These are phyloP conservation scores for Amanita exitialis DNA, from an alignment of 768 basidiomycete genomes.

Conservation along the genomic window DNA sequence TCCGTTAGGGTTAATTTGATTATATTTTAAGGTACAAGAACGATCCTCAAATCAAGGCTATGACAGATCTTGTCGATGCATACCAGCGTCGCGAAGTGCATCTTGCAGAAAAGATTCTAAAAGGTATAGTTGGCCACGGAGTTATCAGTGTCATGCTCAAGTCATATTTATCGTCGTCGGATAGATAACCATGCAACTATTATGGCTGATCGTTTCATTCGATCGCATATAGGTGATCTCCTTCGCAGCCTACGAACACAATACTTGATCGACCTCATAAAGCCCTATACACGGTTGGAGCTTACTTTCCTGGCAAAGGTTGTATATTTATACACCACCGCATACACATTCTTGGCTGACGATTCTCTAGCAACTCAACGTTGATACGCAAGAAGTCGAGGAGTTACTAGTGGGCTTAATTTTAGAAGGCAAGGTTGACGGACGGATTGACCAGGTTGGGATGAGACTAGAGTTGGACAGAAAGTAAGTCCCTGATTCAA, in stretches of 20 bases:
- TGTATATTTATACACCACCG: constrained; percentile 8
- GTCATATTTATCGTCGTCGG: not conserved
- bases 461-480: constrained; percentile 87
- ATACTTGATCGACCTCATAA: constrained; percentile 96
- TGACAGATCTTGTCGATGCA: constrained; percentile 95
- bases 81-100: constrained; percentile 96
- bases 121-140: constrained; percentile 37
- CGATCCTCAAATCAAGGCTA: constrained; percentile 93
- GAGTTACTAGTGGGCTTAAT: constrained; percentile 90
- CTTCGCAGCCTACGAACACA: constrained; percentile 90
- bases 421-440: constrained; percentile 94
- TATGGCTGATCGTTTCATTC: constrained; percentile 93
- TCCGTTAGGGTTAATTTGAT: not conserved
- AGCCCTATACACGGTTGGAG: constrained; percentile 93
- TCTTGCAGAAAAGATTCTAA: constrained; percentile 91
- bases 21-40: constrained; percentile 66
- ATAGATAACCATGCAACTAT: constrained; percentile 90
- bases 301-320: constrained; percentile 90
- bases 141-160: not conserved
- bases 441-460: constrained; percentile 92
- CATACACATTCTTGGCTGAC: not conserved
- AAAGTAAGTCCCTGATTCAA: constrained; percentile 38
- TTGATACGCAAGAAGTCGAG: constrained; percentile 87
- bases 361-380: constrained; percentile 76
- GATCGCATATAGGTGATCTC: constrained; percentile 92